phyloP scores from a whole-genome alignment of 768 basidiomycete genomes.

The Mycena vulgaris region DNA sequence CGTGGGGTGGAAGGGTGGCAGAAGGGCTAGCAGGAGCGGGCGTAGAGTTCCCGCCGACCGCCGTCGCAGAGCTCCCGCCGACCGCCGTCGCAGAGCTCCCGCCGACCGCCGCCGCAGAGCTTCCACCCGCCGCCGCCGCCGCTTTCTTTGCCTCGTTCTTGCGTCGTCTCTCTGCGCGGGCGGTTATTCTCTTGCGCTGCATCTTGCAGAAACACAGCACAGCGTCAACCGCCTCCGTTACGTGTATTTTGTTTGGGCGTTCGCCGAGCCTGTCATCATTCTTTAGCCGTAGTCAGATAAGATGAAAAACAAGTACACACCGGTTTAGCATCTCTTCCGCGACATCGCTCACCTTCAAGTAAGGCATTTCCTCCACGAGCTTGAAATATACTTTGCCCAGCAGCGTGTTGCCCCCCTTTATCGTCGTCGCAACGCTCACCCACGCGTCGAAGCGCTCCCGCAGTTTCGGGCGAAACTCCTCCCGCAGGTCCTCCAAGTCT shows the following conservation, averaged over 20 bases:
- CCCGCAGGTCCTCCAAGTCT: constrained; percentile 72
- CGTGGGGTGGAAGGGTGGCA: neutral
- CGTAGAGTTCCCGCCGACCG: neutral
- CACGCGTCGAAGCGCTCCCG: constrained; percentile 74
- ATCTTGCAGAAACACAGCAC: constrained; percentile 65
- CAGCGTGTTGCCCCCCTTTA: constrained; percentile 57
- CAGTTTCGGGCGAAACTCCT: constrained; percentile 72
- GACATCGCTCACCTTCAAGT: constrained; percentile 64
- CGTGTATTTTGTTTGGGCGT: constrained; percentile 66
- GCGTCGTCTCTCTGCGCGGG: constrained; percentile 41
- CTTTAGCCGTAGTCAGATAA: neutral
- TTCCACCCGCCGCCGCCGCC: neutral
- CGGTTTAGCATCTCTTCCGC: constrained; percentile 69
- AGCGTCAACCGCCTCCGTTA: constrained; percentile 66
- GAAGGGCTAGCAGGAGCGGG: neutral
- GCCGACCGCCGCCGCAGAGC: constrained; percentile 20
- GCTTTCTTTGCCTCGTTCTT: constrained; percentile 37
- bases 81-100: constrained; percentile 18
- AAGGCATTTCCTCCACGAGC: constrained; percentile 70
- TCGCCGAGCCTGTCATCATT: constrained; percentile 61
- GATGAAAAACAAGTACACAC: constrained; percentile 51
- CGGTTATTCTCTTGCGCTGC: constrained; percentile 60
- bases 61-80: constrained; percentile 18
- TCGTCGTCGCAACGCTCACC: constrained; percentile 55
- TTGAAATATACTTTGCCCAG: constrained; percentile 61